Evolutionary conservation across 208 protist species (phyloP).

Genomic region (Phytomonas francai): DNA sequence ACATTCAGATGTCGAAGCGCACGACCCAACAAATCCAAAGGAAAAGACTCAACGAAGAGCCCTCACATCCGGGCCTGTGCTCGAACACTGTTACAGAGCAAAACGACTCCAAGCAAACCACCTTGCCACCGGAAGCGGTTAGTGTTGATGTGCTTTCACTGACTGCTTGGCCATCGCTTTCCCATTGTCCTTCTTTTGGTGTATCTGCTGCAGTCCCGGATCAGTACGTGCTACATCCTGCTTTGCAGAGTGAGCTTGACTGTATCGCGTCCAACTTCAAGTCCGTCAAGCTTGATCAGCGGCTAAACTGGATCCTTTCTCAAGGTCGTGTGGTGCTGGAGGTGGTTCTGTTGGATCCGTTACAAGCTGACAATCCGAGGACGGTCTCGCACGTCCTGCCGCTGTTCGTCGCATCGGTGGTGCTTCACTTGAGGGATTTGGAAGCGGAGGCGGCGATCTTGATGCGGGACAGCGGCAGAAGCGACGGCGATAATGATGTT

Average conservation of each 20-base stretch:
- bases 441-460: background rate
- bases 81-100: background rate
- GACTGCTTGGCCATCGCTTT: slow-evolving; percentile 52
- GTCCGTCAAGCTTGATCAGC: slow-evolving; percentile 46
- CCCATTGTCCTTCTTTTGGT: slow-evolving; percentile 17
- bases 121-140: background rate
- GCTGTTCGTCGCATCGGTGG: slow-evolving; percentile 65
- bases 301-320: slow-evolving; percentile 55
- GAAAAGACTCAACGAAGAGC: background rate
- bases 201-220: slow-evolving; percentile 22
- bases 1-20: slow-evolving; percentile 72
- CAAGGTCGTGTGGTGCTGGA: slow-evolving; percentile 60
- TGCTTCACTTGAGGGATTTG: slow-evolving; percentile 55
- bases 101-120: background rate
- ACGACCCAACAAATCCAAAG: slow-evolving; percentile 58
- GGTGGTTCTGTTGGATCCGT: slow-evolving; percentile 36
- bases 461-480: background rate
- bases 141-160: slow-evolving; percentile 70
- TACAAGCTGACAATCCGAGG: slow-evolving; percentile 21
- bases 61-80: background rate
- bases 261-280: slow-evolving; percentile 47
- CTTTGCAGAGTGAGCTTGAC: slow-evolving; percentile 46
- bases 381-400: slow-evolving; percentile 37
- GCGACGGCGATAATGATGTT: background rate
- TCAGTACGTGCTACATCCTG: slow-evolving; percentile 47